Evolutionary conservation across 352 stramenopile species (phyloP).

Genomic region (Blastocystis sp.): DNA sequence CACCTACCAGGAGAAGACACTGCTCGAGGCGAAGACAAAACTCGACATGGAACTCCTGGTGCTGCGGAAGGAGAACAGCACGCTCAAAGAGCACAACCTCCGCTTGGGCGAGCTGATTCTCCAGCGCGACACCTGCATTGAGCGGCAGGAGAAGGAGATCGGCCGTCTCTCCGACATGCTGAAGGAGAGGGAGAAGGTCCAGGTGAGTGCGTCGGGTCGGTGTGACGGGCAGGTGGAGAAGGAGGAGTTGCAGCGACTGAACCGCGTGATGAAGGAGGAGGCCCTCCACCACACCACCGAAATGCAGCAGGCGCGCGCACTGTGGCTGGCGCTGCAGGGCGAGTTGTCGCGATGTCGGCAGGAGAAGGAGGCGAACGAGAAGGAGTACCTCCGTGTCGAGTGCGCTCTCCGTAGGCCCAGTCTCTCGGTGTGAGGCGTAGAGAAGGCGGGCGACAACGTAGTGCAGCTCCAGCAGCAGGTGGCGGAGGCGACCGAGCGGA

Average conservation of each 20-base stretch:
- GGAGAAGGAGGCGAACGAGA: conserved; percentile 24
- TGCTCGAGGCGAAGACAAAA: conserved; percentile 54
- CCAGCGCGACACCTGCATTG: conserved; percentile 22
- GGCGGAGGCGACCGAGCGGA: conserved; percentile 23
- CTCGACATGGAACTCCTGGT: conserved; percentile 9
- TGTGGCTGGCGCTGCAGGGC: conserved; percentile 8
- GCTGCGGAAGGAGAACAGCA: conserved; percentile 12
- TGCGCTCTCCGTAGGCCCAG: conserved; percentile 1
- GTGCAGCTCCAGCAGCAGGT: conserved; percentile 41
- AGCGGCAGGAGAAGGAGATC: conserved; percentile 20
- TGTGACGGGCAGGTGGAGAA: conserved; percentile 20
- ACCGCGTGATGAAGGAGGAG: conserved; percentile 10
- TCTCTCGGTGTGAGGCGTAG: not conserved
- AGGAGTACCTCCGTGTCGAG: conserved; percentile 52
- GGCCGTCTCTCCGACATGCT: not conserved
- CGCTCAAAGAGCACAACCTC: conserved; percentile 50
- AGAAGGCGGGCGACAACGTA: conserved; percentile 29
- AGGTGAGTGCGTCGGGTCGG: not conserved
- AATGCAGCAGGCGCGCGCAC: conserved; percentile 7
- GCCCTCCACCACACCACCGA: conserved; percentile 20
- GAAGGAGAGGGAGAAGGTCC: not conserved
- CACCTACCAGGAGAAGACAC: conserved; percentile 11
- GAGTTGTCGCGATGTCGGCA: conserved; percentile 26
- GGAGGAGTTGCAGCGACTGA: conserved; percentile 13
- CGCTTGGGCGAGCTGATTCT: conserved; percentile 38